Base-by-base conservation (phyloP, 768 basidiomycete genomes). In the Termitomyces titanicus region DNA sequence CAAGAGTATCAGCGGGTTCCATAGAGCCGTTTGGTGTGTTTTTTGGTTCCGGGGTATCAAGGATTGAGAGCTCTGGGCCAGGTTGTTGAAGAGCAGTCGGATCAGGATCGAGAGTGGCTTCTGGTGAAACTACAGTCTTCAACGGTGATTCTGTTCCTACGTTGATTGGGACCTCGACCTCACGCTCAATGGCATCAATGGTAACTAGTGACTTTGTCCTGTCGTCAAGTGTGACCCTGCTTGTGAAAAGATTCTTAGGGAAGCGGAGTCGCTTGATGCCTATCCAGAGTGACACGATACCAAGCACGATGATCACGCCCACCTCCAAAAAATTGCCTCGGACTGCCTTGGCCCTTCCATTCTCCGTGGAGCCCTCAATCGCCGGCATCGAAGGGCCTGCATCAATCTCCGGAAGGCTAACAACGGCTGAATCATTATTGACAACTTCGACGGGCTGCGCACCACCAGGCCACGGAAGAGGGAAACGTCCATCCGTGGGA, bases 401-500 rank as follows among this genome's bases (percentile, higher is more conserved):
- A n/a, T 45, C 53, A 5, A 48, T 43, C 31, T 29, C 34, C 2
- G 52, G 38, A 35, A 25, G 34, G n/a, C 52, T 47, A 29, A 34
- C 40, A 40, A 53, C 38, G 13, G 43, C 11, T 11, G 53, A 45
- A 0, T 60, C 56, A 27, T 60, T 59, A 3, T 38, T 37, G 20
- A 31, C 24, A 40, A 47, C 43, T 49, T 57, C 55, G 25, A 47
- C 33, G 22, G 34, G 50, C 20, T 62, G 61, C 27, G 56, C 55
- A n/a, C 40, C 51, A 20, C 47, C 59, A 1, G 53, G 24, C 53
- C 47, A 52, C 2, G 58, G 53, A 13, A 57, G 43, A 18, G 60
- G 57, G 22, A 55, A 55, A 24, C 57, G 53, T 40, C 57, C 54
- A n/a, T 56, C 60, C 7, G 79, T 79, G 0, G 81, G 81, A 3